A percentile compares a stretch with the other conserved stretches of the same genome.
Evolutionary conservation across 495 filamentous ascomycete species (phyloP).

Genomic region (Ascodesmis nigricans): DNA sequence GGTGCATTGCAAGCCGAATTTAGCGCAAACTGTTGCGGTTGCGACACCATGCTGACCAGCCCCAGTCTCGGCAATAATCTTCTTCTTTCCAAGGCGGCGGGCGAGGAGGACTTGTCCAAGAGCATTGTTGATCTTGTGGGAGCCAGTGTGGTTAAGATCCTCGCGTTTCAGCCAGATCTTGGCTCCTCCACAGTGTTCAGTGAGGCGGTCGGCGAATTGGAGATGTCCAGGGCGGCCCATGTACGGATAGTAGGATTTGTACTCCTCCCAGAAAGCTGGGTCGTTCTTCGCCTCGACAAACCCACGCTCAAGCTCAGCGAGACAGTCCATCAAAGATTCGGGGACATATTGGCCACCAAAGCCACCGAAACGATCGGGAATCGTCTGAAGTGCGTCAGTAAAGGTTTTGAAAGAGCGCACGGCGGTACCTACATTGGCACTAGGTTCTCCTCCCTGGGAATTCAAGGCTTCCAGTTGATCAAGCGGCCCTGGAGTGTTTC

Average conservation of each 20-base stretch:
- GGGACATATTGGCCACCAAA: conserved; percentile 99
- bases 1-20: conserved; percentile 88
- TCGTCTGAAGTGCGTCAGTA: conserved; percentile 6
- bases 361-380: conserved; percentile 73
- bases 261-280: conserved; percentile 90
- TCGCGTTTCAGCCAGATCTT: conserved; percentile 93
- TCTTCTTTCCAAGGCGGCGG: conserved; percentile 59
- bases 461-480: conserved; percentile 61
- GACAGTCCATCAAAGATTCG: conserved; percentile 91
- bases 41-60: conserved; percentile 95
- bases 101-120: conserved; percentile 75
- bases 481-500: conserved; percentile 35
- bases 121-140: conserved; percentile 96
- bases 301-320: conserved; percentile 74
- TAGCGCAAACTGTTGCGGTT: conserved; percentile 85
- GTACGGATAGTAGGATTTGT: conserved; percentile 86
- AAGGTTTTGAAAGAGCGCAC: neutral
- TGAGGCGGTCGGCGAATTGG: conserved; percentile 69
- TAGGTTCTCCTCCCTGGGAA: conserved; percentile 24
- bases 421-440: conserved; percentile 10
- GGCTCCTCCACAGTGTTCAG: conserved; percentile 68
- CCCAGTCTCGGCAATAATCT: conserved; percentile 89
- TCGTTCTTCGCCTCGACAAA: conserved; percentile 73
- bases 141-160: conserved; percentile 69
- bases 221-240: conserved; percentile 89